Conservation (phyloP, 495 filamentous ascomycete genomes). For the Tuber umbilicatum region DNA sequence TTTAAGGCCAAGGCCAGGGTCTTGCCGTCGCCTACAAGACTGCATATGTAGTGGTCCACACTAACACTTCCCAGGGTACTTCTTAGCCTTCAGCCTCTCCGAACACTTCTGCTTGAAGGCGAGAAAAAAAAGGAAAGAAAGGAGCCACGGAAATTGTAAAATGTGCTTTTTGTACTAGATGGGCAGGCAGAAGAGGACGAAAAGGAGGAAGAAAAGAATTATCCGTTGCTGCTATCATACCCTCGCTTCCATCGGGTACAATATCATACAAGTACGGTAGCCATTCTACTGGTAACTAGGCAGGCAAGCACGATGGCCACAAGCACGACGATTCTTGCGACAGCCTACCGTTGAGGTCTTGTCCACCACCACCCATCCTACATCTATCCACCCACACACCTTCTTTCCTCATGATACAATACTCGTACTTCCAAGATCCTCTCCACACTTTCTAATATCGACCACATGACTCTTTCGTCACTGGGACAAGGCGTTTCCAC, state of each 20-base stretch:
- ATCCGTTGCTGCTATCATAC: not conserved
- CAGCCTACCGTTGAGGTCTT: not conserved
- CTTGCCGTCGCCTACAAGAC: slow-evolving; percentile 20
- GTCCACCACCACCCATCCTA: not conserved
- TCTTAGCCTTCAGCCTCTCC: slow-evolving; percentile 15
- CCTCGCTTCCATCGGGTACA: not conserved
- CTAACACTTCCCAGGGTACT: slow-evolving; percentile 31
- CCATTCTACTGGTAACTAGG: not conserved
- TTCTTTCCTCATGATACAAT: not conserved
- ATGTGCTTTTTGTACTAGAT: not conserved
- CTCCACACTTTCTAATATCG: not conserved
- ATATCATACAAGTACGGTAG: not conserved
- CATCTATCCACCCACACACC: not conserved
- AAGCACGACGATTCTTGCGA: not conserved
- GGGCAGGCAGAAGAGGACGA: not conserved
- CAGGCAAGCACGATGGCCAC: not conserved
- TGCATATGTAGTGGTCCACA: slow-evolving; percentile 23
- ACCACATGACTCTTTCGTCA: slow-evolving; percentile 6
- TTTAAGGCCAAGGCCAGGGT: slow-evolving; percentile 29
- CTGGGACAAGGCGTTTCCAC: not conserved
- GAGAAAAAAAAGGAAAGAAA: not conserved
- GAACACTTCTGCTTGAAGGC: not conserved
- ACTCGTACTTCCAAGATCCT: not conserved
- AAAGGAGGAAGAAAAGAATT: not conserved
- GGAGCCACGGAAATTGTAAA: not conserved